Evolutionary conservation across 306 rosid species (phyloP).

Genomic region (Corylus avellana): DNA sequence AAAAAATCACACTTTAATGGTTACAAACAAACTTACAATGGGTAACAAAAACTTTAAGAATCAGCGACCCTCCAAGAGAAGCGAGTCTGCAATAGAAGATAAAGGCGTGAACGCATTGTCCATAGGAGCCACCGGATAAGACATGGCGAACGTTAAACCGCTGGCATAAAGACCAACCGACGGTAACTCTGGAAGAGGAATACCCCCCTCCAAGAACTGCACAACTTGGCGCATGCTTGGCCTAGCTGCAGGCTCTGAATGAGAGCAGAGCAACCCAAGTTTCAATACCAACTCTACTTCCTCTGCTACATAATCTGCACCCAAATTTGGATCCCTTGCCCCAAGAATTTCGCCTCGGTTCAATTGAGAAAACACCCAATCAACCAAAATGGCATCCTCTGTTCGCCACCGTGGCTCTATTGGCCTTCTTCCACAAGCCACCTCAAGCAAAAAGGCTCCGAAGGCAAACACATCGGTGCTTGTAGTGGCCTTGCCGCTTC

Average conservation of each 20-base stretch:
- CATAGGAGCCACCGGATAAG: slow-evolving; percentile 42
- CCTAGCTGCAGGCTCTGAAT: slow-evolving; percentile 24
- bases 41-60: neutral
- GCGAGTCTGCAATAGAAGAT: slow-evolving; percentile 44
- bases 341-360: slow-evolving; percentile 40
- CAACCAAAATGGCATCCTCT: slow-evolving; percentile 54
- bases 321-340: slow-evolving; percentile 52
- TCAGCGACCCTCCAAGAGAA: slow-evolving; percentile 59
- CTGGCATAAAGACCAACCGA: slow-evolving; percentile 28
- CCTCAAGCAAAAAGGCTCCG: slow-evolving; percentile 39
- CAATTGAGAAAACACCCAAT: slow-evolving; percentile 60
- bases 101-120: slow-evolving; percentile 26
- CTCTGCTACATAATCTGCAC: slow-evolving; percentile 36
- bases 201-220: slow-evolving; percentile 30
- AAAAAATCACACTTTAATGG: no score
- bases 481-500: slow-evolving; percentile 36
- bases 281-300: slow-evolving; percentile 55
- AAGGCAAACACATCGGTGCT: slow-evolving; percentile 35
- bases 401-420: slow-evolving; percentile 2
- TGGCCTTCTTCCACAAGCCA: slow-evolving; percentile 41
- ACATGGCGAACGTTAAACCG: slow-evolving; percentile 37
- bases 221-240: slow-evolving; percentile 43
- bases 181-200: slow-evolving; percentile 19
- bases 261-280: slow-evolving; percentile 61
- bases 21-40: no score